Evolutionary conservation across 306 rosid species (phyloP).

Genomic region (Sicyos baderoa): DNA sequence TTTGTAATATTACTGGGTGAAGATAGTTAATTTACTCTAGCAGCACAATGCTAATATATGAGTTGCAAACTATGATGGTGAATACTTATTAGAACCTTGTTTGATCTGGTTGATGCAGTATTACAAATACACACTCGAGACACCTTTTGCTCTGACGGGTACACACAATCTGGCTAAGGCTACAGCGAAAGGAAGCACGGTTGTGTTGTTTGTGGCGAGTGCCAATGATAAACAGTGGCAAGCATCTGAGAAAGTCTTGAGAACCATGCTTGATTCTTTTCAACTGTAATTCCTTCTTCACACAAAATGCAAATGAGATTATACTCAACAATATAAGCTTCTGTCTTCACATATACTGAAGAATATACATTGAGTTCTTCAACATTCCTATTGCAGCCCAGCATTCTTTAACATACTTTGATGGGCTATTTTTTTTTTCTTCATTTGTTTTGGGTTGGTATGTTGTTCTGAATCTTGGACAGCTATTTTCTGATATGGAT

Average conservation of each 20-base stretch:
- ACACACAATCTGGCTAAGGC: slow-evolving; percentile 95
- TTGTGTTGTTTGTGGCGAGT: slow-evolving; percentile 78
- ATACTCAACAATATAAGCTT: not conserved
- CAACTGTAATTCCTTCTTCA: slow-evolving; percentile 27
- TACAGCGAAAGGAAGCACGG: slow-evolving; percentile 92
- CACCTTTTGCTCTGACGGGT: slow-evolving; percentile 85
- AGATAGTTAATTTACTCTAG: not conserved
- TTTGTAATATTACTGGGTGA: not conserved
- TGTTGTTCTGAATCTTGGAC: not conserved
- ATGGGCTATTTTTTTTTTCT: not conserved
- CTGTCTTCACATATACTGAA: slow-evolving; percentile 2
- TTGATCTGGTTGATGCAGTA: slow-evolving; percentile 43
- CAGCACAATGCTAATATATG: not conserved
- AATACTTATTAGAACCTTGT: not conserved
- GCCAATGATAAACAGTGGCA: slow-evolving; percentile 94
- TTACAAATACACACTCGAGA: slow-evolving; percentile 76
- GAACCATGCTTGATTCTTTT: slow-evolving; percentile 84
- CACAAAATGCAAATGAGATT: not conserved
- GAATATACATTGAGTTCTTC: slow-evolving; percentile 1
- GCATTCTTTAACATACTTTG: not conserved
- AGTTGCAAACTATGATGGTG: not conserved
- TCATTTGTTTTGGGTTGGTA: not conserved
- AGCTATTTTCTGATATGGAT: not conserved
- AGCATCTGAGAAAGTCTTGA: slow-evolving; percentile 55
- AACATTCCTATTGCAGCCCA: not conserved